phyloP scores from a whole-genome alignment of 2,329 filamentous ascomycete species.

The Ophiostoma australiae region DNA sequence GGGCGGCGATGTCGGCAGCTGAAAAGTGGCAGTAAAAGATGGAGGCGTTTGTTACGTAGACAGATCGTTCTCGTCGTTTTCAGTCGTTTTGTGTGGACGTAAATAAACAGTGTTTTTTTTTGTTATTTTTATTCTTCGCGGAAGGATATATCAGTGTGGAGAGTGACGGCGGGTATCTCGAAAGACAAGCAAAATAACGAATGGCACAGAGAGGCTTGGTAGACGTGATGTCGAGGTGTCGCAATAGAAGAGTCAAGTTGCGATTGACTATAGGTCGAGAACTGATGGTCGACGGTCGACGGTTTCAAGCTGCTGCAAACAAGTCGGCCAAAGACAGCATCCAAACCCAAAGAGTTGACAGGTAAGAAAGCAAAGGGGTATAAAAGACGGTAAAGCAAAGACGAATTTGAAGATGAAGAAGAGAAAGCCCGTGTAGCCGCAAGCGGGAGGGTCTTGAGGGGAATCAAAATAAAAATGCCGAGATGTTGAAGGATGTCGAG shows the following conservation, averaged over 20 bases:
- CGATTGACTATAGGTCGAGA: not conserved
- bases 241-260: not conserved
- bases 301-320: not conserved
- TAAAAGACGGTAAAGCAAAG: not conserved
- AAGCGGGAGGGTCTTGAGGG: not conserved
- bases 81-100: not conserved
- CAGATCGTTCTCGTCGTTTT: too few relatives aligned
- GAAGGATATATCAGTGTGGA: slow-evolving; percentile 9
- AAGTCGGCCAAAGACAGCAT: not conserved
- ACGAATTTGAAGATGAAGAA: not conserved
- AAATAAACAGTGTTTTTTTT: not conserved
- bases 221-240: not conserved
- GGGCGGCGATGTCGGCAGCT: not conserved
- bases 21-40: too few relatives aligned
- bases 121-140: slow-evolving; percentile 5
- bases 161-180: slow-evolving; percentile 17
- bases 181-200: slow-evolving; percentile 2
- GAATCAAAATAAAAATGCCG: slow-evolving; percentile 13
- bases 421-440: slow-evolving; percentile 1
- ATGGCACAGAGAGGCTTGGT: not conserved
- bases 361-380: slow-evolving; percentile 7
- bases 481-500: not conserved
- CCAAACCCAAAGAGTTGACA: not conserved
- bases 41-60: not conserved
- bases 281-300: not conserved